These are phyloP conservation scores for Phytopythium kandeliae DNA, from an alignment of 352 stramenopile species.

Conservation along the genomic window DNA sequence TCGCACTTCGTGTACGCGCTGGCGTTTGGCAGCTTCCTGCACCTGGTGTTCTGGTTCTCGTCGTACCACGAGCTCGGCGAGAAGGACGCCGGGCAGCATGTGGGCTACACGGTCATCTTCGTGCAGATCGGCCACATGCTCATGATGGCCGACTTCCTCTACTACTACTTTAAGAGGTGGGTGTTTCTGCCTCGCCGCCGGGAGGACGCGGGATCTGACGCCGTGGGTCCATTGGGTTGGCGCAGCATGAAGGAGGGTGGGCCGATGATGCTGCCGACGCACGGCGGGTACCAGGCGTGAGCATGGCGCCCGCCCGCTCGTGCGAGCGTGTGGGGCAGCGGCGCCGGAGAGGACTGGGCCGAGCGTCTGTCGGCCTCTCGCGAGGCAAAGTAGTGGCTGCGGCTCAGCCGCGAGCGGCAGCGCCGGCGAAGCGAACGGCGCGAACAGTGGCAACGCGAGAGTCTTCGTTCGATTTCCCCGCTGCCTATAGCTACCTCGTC, in stretches of 20 bases:
- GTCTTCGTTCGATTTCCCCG: constrained; percentile 7
- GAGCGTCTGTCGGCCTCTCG: no score
- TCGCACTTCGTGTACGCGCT: constrained; percentile 96
- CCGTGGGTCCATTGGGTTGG: neutral
- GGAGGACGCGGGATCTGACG: neutral
- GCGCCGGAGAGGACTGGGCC: constrained; percentile 2
- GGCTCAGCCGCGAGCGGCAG: no score
- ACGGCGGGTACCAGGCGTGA: constrained; percentile 80
- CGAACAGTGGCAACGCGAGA: neutral
- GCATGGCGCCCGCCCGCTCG: no score
- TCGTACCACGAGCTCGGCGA: constrained; percentile 98
- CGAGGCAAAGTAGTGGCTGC: no score
- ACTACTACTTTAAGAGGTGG: constrained; percentile 97
- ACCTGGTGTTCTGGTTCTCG: constrained; percentile 98
- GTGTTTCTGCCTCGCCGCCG: neutral
- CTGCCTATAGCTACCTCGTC: neutral
- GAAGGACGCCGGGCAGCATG: constrained; percentile 85
- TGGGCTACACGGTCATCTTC: constrained; percentile 94
- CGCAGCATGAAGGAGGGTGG: constrained; percentile 83
- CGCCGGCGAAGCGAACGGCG: neutral
- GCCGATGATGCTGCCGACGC: constrained; percentile 87
- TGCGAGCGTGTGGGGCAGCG: neutral
- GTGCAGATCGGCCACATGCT: constrained; percentile 98
- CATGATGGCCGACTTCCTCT: constrained; percentile 99
- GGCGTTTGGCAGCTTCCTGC: constrained; percentile 93